Evolutionary conservation across 2,329 filamentous ascomycete species (phyloP), one percentile per base, ranked within the genome.

Genomic region (Pseudogymnoascus sp.): DNA sequence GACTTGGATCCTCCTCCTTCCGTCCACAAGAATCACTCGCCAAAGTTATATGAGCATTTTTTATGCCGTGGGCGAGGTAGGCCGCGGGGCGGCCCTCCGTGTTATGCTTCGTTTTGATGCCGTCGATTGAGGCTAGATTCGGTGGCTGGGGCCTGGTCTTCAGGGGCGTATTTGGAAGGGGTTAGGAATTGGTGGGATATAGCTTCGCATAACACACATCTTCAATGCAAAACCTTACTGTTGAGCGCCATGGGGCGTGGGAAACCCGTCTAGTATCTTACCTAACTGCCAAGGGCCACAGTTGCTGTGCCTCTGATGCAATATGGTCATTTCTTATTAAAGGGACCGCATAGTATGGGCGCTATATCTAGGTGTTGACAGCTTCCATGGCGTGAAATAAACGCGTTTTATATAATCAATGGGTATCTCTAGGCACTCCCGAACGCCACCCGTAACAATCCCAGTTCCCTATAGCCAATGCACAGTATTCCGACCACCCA

Each of bases 111-210:
- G 28, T 55, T 55, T 55, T 55, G 16, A 55, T 55, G 49, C 49
- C 49, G 28, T 55, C 49, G 49, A 55, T 55, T 55, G 49, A 55
- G 49, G 49, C 49, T 55, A 55, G 28, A 55, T 55, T 33, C 28
- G 49, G 28, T 55, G 49, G 28, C 49, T 55, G 49, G 28, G 49
- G 28, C 49, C 49, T 55, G 49, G 49, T 55, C 49, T 55, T 55
- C 12, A 33, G 28, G 49, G 49, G 49, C 49, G 49, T 21, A 55
- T 55, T 55, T 31, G 45, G 49, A 31, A 55, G 49, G 45, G 49
- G 49, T 55, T 33, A 35, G 49, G 49, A 21, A 55, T 35, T 55
- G 49, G 49, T 12, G 49, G 28, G 49, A 55, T 55, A 55, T 55
- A 55, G 16, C 49, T 55, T 55, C 28, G 43, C 28, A 35, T 33